Evolutionary conservation across 352 stramenopile genomes (phyloP), one percentile per base, ranked within the genome.

Genomic region (Globisporangium cylindrosporum): DNA sequence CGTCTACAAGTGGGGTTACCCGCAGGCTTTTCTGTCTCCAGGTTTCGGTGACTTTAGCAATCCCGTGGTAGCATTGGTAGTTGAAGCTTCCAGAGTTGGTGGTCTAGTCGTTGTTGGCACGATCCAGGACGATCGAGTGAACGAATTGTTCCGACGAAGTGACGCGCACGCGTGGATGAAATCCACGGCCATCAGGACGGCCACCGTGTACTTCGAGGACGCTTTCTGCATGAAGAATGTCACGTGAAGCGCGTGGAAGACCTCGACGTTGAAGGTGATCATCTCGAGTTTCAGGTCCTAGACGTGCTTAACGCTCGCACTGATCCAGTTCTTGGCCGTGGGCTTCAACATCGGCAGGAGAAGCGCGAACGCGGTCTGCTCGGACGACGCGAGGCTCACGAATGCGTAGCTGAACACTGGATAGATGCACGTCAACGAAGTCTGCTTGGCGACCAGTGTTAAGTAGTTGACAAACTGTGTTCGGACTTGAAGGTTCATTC

Each of bases 211-310:
- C 43, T 66, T 68, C 0, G 71, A 81, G 15, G 73, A 60, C 7
- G 73, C 55, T 0, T 56, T 75, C 43, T 84, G 72, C 56, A 86
- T 78, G 10, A 68, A 75, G 22, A 75, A 74, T 0, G 72, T 70
- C 1, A 82, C 75, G n/a, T 74, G 84, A 4, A 88, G 59, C 36
- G 76, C 64, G 56, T 83, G 76, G 56, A 84, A 86, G 53, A 88
- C 69, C 43, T 88, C 74, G 5, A 81, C 73, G 24, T 81, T 86
- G 62, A 88, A 84, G 12, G 83, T 78, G 9, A 84, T 71, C 0
- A 67, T 68, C 62, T 86, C 76, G 1, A 76, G 72, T 22, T 81
- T 78, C 3, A 73, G 36, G 32, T 81, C 72, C 36, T 76, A 64
- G n/a, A 54, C 2, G 34, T 54, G 59, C 6, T 24, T 36, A 10